Base-by-base conservation (phyloP, 1,284 basidiomycete species). In the Binderoboletus segoi region DNA sequence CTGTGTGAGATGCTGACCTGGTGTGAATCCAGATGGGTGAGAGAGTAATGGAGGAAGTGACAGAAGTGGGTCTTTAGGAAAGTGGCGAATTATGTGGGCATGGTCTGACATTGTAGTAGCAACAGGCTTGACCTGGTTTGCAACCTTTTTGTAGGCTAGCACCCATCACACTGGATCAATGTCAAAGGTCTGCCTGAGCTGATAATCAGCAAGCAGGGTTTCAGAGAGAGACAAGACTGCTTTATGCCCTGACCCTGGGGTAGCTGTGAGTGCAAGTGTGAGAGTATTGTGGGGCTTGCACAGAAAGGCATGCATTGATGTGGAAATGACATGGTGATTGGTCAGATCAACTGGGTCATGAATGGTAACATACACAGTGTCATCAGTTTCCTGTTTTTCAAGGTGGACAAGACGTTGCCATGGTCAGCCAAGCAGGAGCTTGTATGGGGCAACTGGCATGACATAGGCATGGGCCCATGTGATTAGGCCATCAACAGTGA, bases 401-500 rank as follows among this genome's bases (percentile, higher is more conserved):
- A 62, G 50, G 0, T 30, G 15, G 8, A 59, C 54, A 2, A 61
- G 52, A 3, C 26, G 33, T 30, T 67, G 64, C 61, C 62, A 69
- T 0, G 64, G 67, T 2, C 44, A 37, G 16, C 64, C 60, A 5
- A 66, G 50, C 1, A 68, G 46, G 0, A 68, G 54, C 1, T 32
- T 18, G 18, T 62, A 67, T 1, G 65, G 63, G 0, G 60, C 55
- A 15, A 64, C 50, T 1, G 61, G 53, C 2, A 67, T 47, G 2
- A 69, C 52, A 23, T 58, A 63, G 1, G 61, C 63, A 48, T 69
- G 67, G 2, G 51, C 65, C 60, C 59, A 63, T n/a, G n/a, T 0
- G 66, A 60, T 4, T 53, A 64, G 51, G 0, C 59, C 62, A 2
- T 45, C 37, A 7, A 68, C 57, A 8, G 44, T 24, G 21, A 60